A percentile compares a stretch with the other conserved stretches of the same genome.
These are phyloP conservation scores for Fusarium ambrosium DNA, from an alignment of 2,329 filamentous ascomycete species.

Conservation along the genomic window DNA sequence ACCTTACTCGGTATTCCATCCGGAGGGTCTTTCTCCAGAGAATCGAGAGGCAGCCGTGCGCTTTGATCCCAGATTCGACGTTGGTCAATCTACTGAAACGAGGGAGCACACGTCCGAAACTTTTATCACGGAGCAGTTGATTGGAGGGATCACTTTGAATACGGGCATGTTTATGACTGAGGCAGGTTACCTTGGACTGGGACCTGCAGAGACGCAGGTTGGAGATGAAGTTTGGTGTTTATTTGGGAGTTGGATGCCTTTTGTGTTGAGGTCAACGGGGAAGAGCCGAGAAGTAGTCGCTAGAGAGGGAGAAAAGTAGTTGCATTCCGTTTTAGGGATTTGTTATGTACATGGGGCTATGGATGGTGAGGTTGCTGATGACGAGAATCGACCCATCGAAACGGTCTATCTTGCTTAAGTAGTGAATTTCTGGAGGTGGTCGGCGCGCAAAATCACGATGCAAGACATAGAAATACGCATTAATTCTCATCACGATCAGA, in stretches of 20 bases:
- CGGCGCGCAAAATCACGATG: fast-evolving
- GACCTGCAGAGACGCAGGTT: neutral
- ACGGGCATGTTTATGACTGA: neutral
- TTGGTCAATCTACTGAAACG: neutral
- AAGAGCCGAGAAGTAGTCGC: neutral
- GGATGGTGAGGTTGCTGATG: neutral
- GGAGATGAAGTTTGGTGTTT: neutral
- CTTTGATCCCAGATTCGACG: neutral
- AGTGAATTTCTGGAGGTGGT: neutral
- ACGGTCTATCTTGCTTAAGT: neutral
- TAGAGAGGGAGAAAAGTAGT: neutral
- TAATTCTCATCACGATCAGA: too few species aligned
- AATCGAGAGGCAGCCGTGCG: neutral
- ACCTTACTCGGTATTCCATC: neutral
- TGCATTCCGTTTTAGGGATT: neutral
- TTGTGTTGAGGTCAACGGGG: neutral
- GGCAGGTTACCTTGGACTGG: neutral
- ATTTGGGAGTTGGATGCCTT: neutral
- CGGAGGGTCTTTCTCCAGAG: neutral
- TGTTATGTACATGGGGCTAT: neutral
- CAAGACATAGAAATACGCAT: neutral
- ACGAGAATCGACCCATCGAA: neutral
- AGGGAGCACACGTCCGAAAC: neutral
- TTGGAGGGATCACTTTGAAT: neutral
- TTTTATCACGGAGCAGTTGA: neutral